Evolutionary conservation across 176 grass and related monocot species (phyloP).

Genomic region (Paspalum vaginatum): DNA sequence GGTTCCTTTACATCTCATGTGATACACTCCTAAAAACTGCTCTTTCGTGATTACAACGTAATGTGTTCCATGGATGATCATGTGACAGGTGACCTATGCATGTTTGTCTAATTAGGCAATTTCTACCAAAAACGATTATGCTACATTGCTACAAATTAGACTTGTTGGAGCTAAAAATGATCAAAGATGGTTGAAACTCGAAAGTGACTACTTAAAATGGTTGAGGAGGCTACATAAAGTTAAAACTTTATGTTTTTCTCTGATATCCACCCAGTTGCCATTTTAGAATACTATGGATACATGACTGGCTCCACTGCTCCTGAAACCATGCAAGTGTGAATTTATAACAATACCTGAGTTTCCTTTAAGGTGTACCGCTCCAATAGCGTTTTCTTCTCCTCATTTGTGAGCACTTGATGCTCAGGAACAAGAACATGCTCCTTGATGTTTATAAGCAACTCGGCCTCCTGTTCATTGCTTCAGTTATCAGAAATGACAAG

Average conservation of each 20-base stretch:
- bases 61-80: neutral
- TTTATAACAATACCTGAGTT: constrained; percentile 70
- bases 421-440: constrained; percentile 90
- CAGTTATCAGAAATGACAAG: constrained; percentile 26
- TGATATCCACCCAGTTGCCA: neutral
- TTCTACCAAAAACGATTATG: neutral
- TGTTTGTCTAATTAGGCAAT: neutral
- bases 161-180: constrained; percentile 24
- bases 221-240: constrained; percentile 3
- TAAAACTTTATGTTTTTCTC: neutral
- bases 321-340: constrained; percentile 14
- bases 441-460: constrained; percentile 90
- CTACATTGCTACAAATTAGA: neutral
- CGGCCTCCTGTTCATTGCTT: constrained; percentile 65
- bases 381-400: constrained; percentile 84
- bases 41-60: neutral
- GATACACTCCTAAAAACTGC: neutral
- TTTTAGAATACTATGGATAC: neutral
- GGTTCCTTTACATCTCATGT: neutral
- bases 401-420: constrained; percentile 83
- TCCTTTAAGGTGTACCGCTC: constrained; percentile 90
- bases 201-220: constrained; percentile 26
- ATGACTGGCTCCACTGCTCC: neutral
- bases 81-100: neutral
- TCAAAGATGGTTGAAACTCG: neutral